phyloP scores from a whole-genome alignment of 768 basidiomycete species.

The Lyophyllum atratum region DNA sequence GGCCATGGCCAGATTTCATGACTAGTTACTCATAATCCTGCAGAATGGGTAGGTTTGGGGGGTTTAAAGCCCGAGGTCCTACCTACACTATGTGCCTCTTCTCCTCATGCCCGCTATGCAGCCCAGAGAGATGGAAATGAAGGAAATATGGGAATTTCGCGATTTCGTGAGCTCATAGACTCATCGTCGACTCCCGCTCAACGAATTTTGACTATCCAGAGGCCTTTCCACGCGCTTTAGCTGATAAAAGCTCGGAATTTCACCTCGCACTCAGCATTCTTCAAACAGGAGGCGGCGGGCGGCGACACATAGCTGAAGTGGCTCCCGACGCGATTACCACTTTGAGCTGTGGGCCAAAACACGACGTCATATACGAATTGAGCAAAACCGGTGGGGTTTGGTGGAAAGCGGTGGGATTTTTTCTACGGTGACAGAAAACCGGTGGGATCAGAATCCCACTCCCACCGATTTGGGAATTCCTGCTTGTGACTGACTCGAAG shows the following conservation, averaged over 20 bases:
- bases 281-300: too few species aligned
- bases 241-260: neutral
- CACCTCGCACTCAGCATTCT: neutral
- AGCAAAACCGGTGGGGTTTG: neutral
- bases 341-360: neutral
- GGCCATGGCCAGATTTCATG: neutral
- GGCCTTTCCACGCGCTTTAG: neutral
- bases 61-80: neutral
- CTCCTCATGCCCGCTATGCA: neutral
- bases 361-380: neutral
- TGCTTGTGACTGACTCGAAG: constrained; percentile 11
- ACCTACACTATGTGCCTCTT: neutral
- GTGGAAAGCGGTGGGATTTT: neutral
- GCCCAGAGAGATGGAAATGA: neutral
- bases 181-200: neutral
- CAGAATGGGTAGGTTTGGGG: neutral
- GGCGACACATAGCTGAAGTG: too few species aligned
- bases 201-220: neutral
- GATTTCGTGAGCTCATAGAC: neutral
- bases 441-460: neutral
- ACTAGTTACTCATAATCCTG: neutral
- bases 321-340: neutral
- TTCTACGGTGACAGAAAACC: neutral
- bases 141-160: neutral
- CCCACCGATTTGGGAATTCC: too few species aligned